These are phyloP conservation scores for Syzygium aqueum DNA, from an alignment of 345 rosid genomes.

Conservation along the genomic window DNA sequence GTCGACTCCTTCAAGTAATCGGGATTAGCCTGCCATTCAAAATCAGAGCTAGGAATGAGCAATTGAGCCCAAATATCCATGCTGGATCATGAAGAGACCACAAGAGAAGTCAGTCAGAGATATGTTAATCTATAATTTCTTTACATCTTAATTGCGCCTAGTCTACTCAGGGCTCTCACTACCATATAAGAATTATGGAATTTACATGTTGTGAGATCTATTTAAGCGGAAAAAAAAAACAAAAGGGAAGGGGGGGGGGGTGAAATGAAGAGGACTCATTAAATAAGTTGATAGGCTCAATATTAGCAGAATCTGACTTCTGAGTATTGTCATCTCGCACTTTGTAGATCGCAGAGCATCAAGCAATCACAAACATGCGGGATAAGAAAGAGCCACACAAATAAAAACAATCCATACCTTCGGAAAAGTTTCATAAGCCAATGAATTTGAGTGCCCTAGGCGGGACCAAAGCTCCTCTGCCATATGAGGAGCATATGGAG, in stretches of 20 bases:
- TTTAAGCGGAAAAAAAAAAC: no score
- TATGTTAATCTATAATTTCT: background rate
- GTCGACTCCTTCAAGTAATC: conserved; percentile 61
- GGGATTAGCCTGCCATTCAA: conserved; percentile 52
- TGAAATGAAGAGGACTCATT: background rate
- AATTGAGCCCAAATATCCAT: background rate
- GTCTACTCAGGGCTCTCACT: background rate
- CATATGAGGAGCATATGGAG: conserved; percentile 95
- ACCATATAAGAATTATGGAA: background rate
- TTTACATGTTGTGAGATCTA: background rate
- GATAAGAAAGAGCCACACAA: background rate
- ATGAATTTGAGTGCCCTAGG: conserved; percentile 50
- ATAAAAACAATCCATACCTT: conserved; percentile 22
- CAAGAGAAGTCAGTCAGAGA: background rate
- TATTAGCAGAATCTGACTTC: background rate
- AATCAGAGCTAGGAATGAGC: background rate
- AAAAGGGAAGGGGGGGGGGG: no score
- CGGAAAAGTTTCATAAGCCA: conserved; percentile 67
- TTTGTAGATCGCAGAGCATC: background rate
- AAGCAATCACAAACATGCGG: background rate
- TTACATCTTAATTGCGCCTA: background rate
- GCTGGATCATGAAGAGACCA: background rate
- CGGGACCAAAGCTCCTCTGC: conserved; percentile 95
- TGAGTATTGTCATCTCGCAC: background rate
- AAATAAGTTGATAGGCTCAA: background rate